Evolutionary conservation across 2,329 filamentous ascomycete genomes (phyloP), one percentile per base, ranked within the genome.

Genomic region (Coniochaeta sp.): DNA sequence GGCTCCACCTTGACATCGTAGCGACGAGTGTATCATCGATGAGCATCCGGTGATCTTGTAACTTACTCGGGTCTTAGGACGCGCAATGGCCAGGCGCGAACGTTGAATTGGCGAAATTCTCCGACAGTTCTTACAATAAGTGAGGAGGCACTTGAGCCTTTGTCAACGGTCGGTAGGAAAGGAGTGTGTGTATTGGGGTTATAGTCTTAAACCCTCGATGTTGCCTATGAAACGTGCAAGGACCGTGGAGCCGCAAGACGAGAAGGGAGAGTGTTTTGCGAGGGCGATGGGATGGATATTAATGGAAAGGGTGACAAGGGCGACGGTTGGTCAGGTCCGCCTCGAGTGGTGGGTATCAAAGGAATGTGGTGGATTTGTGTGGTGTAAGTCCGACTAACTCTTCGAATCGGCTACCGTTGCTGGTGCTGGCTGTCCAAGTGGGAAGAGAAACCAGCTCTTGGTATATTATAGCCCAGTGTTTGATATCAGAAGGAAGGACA

Each of bases 381-480:
- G 54, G 33, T 57, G 17, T 36, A 57, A 36, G 54, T 57, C 54
- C 54, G 38, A 16, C 67, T 6, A 66, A 68, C 68, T 69, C 67
- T 67, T 58, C 47, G 6, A 72, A 70, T 72, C 71, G 58, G 66
- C 64, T 67, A 69, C 68, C 63, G 68, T 71, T 66, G 66, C 67
- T 68, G 68, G 70, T 70, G 71, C 72, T 73, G 73, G 69, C 68
- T 72, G 75, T 73, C 70, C 70, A 71, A 73, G 73, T 67, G 67
- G 68, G 72, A 73, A 80, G 78, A 82, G 80, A 81, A 57, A 76
- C 81, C 80, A 81, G 80, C 80, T 83, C 79, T 77, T 78, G 77
- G 73, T 71, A 70, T 74, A 69, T 71, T 77, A 78, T 77, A 77
- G 73, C 74, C 71, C 71, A 73, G 70, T 72, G 69, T 66, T 62